Percentiles rank a stretch among this genome's conserved stretches.
These are phyloP conservation scores for Leucocoprinus birnbaumii DNA, from an alignment of 768 basidiomycete genomes.

Conservation along the genomic window DNA sequence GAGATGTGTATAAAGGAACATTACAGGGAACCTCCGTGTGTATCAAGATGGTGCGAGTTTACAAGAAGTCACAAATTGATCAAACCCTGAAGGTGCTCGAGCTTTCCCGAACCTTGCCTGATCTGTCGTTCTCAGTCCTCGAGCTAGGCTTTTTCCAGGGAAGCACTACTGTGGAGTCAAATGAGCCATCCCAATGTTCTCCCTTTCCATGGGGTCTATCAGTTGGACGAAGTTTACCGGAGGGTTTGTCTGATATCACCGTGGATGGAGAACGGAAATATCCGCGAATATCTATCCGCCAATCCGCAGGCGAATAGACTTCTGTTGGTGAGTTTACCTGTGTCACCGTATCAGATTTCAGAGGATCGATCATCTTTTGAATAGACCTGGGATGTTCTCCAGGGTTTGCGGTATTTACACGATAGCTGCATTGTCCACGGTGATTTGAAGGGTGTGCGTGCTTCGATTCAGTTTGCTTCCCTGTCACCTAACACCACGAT, in stretches of 20 bases:
- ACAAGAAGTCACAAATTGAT: slow-evolving; percentile 13
- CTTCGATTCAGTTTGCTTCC: neutral
- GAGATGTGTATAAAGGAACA: slow-evolving; percentile 18
- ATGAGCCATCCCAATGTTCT: slow-evolving; percentile 25
- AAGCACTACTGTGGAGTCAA: slow-evolving; percentile 25
- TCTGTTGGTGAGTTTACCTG: slow-evolving; percentile 7
- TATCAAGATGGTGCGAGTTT: slow-evolving; percentile 18
- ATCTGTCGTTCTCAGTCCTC: neutral
- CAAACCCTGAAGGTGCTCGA: slow-evolving; percentile 14
- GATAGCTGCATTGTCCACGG: slow-evolving; percentile 35
- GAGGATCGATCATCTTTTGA: neutral
- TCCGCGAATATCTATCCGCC: slow-evolving; percentile 20
- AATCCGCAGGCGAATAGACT: slow-evolving; percentile 17
- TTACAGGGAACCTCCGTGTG: slow-evolving; percentile 13
- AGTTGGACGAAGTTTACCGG: slow-evolving; percentile 19
- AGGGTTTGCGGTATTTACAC: slow-evolving; percentile 29
- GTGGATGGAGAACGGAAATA: slow-evolving; percentile 33
- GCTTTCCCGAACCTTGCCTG: neutral
- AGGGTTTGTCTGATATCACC: slow-evolving; percentile 31
- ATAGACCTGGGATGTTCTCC: slow-evolving; percentile 28
- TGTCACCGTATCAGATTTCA: neutral
- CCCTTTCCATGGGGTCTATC: slow-evolving; percentile 31
- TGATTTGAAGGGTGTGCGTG: slow-evolving; percentile 28
- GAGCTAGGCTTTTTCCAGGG: slow-evolving; percentile 22
- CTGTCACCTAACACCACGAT: neutral